Conservation (phyloP, 1,284 basidiomycete species). For the Xanthoconium separans region DNA sequence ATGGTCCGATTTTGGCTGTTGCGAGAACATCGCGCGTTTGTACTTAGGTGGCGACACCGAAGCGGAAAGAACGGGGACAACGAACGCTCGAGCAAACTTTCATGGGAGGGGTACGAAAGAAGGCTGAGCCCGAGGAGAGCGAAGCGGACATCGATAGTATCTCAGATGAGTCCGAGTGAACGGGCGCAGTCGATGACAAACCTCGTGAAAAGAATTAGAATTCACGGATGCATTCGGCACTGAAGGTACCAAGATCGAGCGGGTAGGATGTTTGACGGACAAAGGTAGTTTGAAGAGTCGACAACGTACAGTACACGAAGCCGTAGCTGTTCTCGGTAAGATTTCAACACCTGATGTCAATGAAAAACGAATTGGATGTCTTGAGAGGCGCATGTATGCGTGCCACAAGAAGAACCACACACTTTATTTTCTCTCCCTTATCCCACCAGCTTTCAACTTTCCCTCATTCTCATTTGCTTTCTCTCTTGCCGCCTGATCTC, state of each 20-base stretch:
- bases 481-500: slow-evolving; percentile 24
- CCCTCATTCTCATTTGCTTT: slow-evolving; percentile 4
- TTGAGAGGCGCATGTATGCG: not conserved
- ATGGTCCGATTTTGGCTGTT: not conserved
- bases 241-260: not conserved
- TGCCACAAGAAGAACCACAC: slow-evolving; percentile 1
- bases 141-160: not conserved
- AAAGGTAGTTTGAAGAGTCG: not conserved
- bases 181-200: not conserved
- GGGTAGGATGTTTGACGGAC: not conserved
- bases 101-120: slow-evolving; percentile 5
- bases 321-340: not conserved
- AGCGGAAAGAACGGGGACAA: slow-evolving; percentile 6
- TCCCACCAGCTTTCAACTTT: slow-evolving; percentile 11
- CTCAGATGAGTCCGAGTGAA: slow-evolving; percentile 9
- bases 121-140: slow-evolving; percentile 6
- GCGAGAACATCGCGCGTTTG: slow-evolving; percentile 11
- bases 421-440: slow-evolving; percentile 31
- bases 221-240: not conserved
- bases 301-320: not conserved
- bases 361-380: not conserved
- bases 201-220: not conserved
- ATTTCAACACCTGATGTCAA: not conserved
- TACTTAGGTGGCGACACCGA: not conserved
- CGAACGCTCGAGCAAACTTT: slow-evolving; percentile 4